Base-by-base conservation (phyloP, 371 early-diverging fungal genomes). In the Phascolomyces articulosus region DNA sequence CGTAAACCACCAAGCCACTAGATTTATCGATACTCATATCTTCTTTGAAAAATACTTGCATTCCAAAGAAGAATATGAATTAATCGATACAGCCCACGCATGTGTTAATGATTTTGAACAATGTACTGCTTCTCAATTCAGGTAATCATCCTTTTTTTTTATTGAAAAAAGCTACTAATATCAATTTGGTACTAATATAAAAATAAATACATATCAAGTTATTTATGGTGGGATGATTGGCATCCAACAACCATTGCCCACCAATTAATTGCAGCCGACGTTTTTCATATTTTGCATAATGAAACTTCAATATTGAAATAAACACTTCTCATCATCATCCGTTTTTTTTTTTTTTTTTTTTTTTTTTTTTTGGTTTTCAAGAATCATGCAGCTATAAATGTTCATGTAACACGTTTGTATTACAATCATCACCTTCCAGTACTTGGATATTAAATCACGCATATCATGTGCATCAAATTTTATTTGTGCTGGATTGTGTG, bases 211-310 rank as follows among this genome's bases (percentile, higher is more conserved):
- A 34, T 18, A 44, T 18, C 8, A 13, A 44, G 44, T 44, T 67
- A 67, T 49, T 28, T 73, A 9, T 73, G 73, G 73, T 73, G 73
- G 73, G 73, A 73, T 48, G 62, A 61, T 11, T 73, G 70, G 69
- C 73, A 73, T 64, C 73, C 69, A 34, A 69, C 67, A 7, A 73
- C 70, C 4, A 34, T 23, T 13, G 18, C 60, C 4, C 63, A 66
- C 15, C 26, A 38, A 24, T 4, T 63, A 13, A 60, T 66, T 26
- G 66, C 70, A 40, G 10, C 21, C 23, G 41, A 26, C 7, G 18
- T 58, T 6, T 40, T 16, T 21, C 1, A 41, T 24, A 58, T 21
- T 58, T 38, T 56, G 38, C 38, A 54, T 44, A 7, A 44, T 4
- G 4, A 15, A 15, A 44, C 8, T 44, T 13, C 13, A 9, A 38